Conservation (phyloP, 2,329 filamentous ascomycete genomes). For the Microthyrium microscopicum region DNA sequence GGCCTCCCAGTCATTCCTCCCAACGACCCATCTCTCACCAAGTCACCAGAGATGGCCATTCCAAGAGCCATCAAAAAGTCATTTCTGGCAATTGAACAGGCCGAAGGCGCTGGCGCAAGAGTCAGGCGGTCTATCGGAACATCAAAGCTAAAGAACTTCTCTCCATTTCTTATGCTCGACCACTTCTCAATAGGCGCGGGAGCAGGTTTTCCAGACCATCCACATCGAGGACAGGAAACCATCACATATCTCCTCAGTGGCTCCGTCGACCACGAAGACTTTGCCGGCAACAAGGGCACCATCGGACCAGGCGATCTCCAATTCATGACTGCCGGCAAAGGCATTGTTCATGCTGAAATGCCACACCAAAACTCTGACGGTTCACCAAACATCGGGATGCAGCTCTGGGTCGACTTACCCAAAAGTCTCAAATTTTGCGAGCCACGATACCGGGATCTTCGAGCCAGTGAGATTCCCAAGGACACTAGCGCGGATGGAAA, state of each 20-base stretch:
- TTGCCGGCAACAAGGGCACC: conserved; percentile 69
- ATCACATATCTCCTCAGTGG: conserved; percentile 84
- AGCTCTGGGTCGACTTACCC: conserved; percentile 91
- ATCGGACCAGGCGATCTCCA: conserved; percentile 80
- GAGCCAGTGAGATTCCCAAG: conserved; percentile 59
- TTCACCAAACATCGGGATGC: conserved; percentile 66
- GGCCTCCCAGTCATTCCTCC: conserved; percentile 34
- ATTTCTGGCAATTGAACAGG: conserved; percentile 70
- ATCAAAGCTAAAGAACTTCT: conserved; percentile 65
- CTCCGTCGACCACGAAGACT: conserved; percentile 82
- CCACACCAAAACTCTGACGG: conserved; percentile 63
- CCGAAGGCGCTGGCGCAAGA: conserved; percentile 73
- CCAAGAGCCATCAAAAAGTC: conserved; percentile 65
- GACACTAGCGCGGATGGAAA: conserved; percentile 55
- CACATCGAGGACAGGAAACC: conserved; percentile 59
- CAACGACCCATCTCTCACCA: conserved; percentile 22
- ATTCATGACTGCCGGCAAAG: conserved; percentile 78
- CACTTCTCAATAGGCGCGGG: conserved; percentile 69
- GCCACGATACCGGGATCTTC: conserved; percentile 77
- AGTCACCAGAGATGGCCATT: conserved; percentile 42
- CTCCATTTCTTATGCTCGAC: conserved; percentile 85
- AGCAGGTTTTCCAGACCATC: conserved; percentile 81
- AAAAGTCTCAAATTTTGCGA: conserved; percentile 70
- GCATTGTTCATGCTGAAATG: conserved; percentile 95
- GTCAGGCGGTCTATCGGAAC: conserved; percentile 83